A percentile compares a stretch with the other conserved stretches of the same genome.
phyloP scores from a whole-genome alignment of 495 filamentous ascomycete species.

The Saxophila tyrrhenica region DNA sequence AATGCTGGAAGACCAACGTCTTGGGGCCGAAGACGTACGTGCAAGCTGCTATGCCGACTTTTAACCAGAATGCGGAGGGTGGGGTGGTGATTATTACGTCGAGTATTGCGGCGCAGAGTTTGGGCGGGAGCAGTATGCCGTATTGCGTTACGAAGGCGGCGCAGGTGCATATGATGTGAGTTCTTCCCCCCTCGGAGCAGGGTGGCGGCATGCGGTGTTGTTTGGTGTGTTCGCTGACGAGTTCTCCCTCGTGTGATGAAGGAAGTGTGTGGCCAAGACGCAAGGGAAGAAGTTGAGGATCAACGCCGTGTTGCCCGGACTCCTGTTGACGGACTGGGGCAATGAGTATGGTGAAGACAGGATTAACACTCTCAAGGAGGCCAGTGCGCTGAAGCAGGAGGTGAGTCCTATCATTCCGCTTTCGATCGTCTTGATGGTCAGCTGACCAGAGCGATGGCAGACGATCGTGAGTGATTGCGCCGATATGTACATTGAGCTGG shows the following conservation, averaged over 20 bases:
- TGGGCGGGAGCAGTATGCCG: constrained; percentile 48
- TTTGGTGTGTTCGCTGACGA: no score
- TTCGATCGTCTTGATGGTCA: background rate
- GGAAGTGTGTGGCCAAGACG: constrained; percentile 54
- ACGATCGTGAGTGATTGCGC: constrained; percentile 32
- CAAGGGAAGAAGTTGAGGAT: constrained; percentile 55
- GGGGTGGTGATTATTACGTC: constrained; percentile 59
- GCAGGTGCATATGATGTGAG: constrained; percentile 58
- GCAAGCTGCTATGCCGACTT: constrained; percentile 49
- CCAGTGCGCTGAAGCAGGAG: constrained; percentile 27
- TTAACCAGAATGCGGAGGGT: constrained; percentile 58
- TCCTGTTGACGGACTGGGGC: constrained; percentile 62
- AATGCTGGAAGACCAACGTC: constrained; percentile 60
- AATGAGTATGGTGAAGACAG: constrained; percentile 23
- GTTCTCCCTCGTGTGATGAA: no score
- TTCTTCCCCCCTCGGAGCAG: no score
- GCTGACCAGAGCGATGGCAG: constrained; percentile 4
- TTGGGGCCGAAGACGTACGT: constrained; percentile 54
- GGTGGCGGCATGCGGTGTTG: no score
- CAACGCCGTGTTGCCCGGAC: constrained; percentile 57
- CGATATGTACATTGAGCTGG: constrained; percentile 29
- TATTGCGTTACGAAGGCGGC: constrained; percentile 60
- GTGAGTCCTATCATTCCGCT: constrained; percentile 3
- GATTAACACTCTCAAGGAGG: constrained; percentile 23
- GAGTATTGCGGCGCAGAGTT: constrained; percentile 40